A percentile compares a stretch with the other conserved stretches of the same genome.
These are phyloP conservation scores for Tremellales sp. DNA, from an alignment of 1,284 basidiomycete species.

Conservation along the genomic window DNA sequence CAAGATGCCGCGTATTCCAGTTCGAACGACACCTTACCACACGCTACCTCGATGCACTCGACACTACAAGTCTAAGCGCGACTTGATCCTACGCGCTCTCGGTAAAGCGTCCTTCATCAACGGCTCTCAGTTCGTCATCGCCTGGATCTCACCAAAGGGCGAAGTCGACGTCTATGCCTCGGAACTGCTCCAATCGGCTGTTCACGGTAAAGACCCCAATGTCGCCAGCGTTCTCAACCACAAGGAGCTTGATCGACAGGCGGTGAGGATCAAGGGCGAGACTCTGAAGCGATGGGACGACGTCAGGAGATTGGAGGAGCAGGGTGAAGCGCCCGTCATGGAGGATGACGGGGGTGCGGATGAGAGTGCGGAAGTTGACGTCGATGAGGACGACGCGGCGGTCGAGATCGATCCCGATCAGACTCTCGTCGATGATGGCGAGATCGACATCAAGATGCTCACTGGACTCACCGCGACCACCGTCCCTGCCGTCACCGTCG, in stretches of 20 bases:
- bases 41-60: slow-evolving; percentile 53
- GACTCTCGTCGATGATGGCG: slow-evolving; percentile 34
- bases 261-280: slow-evolving; percentile 31
- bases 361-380: slow-evolving; percentile 21
- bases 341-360: slow-evolving; percentile 20
- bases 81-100: slow-evolving; percentile 53
- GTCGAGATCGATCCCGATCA: slow-evolving; percentile 30
- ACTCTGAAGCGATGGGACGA: slow-evolving; percentile 35
- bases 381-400: slow-evolving; percentile 17
- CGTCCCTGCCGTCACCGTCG: no score
- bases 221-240: slow-evolving; percentile 33
- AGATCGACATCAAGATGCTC: slow-evolving; percentile 2
- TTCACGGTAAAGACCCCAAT: slow-evolving; percentile 32
- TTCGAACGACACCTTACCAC: slow-evolving; percentile 53
- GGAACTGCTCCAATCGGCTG: slow-evolving; percentile 40
- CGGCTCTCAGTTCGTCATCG: slow-evolving; percentile 54
- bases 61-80: slow-evolving; percentile 55
- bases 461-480: not conserved
- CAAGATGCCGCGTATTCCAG: slow-evolving; percentile 53
- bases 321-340: slow-evolving; percentile 22
- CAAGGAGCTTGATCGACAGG: slow-evolving; percentile 39
- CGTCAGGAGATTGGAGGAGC: slow-evolving; percentile 27
- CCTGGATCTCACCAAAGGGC: slow-evolving; percentile 53
- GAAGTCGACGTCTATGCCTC: slow-evolving; percentile 55
- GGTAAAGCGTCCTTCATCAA: slow-evolving; percentile 53